Evolutionary conservation across 192 early-diverging fungal species (phyloP).

Genomic region (Podila epigama): DNA sequence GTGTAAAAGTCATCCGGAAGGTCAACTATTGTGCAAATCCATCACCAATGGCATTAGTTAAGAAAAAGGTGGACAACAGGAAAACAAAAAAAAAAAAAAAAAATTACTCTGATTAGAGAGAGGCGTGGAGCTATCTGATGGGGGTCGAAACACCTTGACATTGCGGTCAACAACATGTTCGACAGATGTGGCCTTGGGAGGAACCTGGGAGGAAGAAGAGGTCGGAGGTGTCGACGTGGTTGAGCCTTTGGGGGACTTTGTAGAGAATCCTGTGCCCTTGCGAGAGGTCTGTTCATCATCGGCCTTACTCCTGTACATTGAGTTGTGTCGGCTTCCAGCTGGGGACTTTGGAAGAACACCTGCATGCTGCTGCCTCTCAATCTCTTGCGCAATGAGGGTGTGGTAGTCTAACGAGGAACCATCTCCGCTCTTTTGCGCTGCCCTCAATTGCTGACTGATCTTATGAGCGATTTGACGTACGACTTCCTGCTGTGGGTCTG

Average conservation of each 20-base stretch:
- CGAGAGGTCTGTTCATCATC: conserved; percentile 8
- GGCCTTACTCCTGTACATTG: conserved; percentile 18
- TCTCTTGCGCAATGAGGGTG: conserved; percentile 33
- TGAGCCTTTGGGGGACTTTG: background rate
- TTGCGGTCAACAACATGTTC: conserved; percentile 40
- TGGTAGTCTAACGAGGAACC: conserved; percentile 25
- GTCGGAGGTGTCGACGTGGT: background rate
- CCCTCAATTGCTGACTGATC: conserved; percentile 23
- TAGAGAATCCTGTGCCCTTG: background rate
- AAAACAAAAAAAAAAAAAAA: background rate
- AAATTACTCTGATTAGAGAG: conserved; percentile 50
- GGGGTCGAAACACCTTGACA: conserved; percentile 63
- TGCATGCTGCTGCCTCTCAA: conserved; percentile 33
- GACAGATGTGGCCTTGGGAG: background rate
- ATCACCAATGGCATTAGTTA: background rate
- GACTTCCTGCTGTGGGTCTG: conserved; percentile 19
- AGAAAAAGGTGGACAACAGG: background rate
- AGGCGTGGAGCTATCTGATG: conserved; percentile 39
- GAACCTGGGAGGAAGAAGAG: background rate
- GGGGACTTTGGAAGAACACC: conserved; percentile 33
- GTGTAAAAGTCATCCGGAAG: conserved; percentile 92
- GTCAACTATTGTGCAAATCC: conserved; percentile 59
- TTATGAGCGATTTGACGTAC: conserved; percentile 45
- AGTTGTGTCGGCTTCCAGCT: conserved; percentile 31
- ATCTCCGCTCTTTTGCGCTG: conserved; percentile 34